Percentiles rank a stretch among this genome's conserved stretches.
phyloP scores from a whole-genome alignment of 345 rosid genomes.

The Populus alba region DNA sequence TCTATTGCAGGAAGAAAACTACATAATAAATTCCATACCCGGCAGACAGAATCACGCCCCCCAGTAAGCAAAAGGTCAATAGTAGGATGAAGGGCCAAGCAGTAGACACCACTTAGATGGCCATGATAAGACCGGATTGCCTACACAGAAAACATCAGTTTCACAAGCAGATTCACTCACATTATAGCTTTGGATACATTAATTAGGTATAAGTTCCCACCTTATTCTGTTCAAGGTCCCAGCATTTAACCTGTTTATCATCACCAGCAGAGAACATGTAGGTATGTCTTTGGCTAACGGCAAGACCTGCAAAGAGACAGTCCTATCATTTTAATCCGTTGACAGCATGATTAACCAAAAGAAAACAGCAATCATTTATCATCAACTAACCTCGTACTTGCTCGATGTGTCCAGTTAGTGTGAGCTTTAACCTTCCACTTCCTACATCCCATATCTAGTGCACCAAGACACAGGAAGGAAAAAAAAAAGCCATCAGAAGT shows the following conservation, averaged over 20 bases:
- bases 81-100: slow-evolving; percentile 97
- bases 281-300: slow-evolving; percentile 79
- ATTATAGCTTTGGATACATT: neutral
- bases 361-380: neutral
- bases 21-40: slow-evolving; percentile 45
- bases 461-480: slow-evolving; percentile 12
- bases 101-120: slow-evolving; percentile 96
- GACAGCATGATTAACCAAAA: slow-evolving; percentile 4
- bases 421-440: slow-evolving; percentile 82
- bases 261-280: slow-evolving; percentile 99
- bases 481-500: neutral
- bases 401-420: slow-evolving; percentile 95
- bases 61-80: slow-evolving; percentile 86
- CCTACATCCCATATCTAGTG: slow-evolving; percentile 95
- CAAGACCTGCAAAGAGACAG: slow-evolving; percentile 62
- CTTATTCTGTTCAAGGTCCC: slow-evolving; percentile 99
- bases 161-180: neutral
- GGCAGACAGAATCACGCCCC: slow-evolving; percentile 97
- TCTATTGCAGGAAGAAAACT: neutral
- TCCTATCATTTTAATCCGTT: neutral
- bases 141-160: slow-evolving; percentile 36
- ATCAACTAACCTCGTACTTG: slow-evolving; percentile 76
- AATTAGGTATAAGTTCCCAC: slow-evolving; percentile 32
- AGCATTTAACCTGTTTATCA: slow-evolving; percentile 98
- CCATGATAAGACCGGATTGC: slow-evolving; percentile 96